phyloP scores from a whole-genome alignment of 2,329 filamentous ascomycete species.

The Pseudogymnoascus sp. region DNA sequence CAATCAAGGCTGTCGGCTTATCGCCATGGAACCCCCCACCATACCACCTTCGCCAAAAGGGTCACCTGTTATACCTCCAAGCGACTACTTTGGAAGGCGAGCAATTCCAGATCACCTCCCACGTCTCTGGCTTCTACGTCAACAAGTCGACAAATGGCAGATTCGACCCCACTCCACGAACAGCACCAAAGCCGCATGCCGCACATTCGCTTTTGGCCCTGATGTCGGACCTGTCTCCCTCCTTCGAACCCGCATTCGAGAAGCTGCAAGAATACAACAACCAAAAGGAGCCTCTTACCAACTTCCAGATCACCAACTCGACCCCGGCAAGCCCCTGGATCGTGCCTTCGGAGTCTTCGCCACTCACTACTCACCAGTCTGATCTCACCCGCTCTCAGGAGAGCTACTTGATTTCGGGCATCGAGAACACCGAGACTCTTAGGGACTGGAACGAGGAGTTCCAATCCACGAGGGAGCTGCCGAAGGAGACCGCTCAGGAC shows the following conservation, averaged over 20 bases:
- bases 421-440: slow-evolving; percentile 88
- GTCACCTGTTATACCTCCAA: slow-evolving; percentile 84
- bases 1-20: slow-evolving; percentile 77
- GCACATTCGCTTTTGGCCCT: slow-evolving; percentile 83
- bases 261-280: slow-evolving; percentile 78
- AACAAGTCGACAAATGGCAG: slow-evolving; percentile 94
- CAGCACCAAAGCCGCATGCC: slow-evolving; percentile 66
- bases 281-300: slow-evolving; percentile 77
- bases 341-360: slow-evolving; percentile 60
- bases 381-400: slow-evolving; percentile 90
- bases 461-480: slow-evolving; percentile 89
- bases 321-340: slow-evolving; percentile 90
- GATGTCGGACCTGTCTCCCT: slow-evolving; percentile 70
- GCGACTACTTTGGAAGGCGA: slow-evolving; percentile 91
- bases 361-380: slow-evolving; percentile 62
- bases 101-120: slow-evolving; percentile 85
- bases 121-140: slow-evolving; percentile 92
- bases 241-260: slow-evolving; percentile 69
- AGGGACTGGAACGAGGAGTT: slow-evolving; percentile 99
- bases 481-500: slow-evolving; percentile 89
- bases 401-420: slow-evolving; percentile 78
- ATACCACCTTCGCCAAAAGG: slow-evolving; percentile 80
- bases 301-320: slow-evolving; percentile 92
- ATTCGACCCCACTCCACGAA: slow-evolving; percentile 81
- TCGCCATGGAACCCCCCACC: slow-evolving; percentile 97